These are phyloP conservation scores for Cyclotella atomus DNA, from an alignment of 108 stramenopile genomes.

Conservation along the genomic window DNA sequence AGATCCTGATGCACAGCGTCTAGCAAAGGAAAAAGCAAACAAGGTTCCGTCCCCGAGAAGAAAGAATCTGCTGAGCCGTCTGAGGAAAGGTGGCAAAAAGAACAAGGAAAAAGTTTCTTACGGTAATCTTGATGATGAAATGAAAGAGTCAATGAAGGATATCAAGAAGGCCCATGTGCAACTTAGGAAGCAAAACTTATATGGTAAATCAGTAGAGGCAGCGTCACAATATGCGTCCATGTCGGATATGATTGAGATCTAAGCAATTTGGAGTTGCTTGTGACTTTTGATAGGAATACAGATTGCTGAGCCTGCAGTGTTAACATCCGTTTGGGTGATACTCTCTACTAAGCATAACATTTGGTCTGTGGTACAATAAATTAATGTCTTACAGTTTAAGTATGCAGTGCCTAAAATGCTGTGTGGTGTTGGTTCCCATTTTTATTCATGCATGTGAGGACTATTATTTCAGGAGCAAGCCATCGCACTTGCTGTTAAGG, in stretches of 20 bases:
- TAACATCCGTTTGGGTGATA: neutral
- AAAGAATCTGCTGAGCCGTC: constrained; percentile 30
- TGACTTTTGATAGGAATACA: too few species aligned
- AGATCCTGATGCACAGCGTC: constrained; percentile 12
- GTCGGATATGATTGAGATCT: constrained; percentile 3
- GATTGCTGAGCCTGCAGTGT: neutral
- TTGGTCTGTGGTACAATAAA: too few species aligned
- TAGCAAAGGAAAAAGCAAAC: constrained; percentile 25
- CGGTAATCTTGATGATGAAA: constrained; percentile 36
- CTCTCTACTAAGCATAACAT: too few species aligned
- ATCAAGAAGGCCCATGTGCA: constrained; percentile 34
- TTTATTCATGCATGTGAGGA: too few species aligned
- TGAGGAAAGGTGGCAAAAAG: constrained; percentile 30
- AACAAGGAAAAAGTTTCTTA: constrained; percentile 27
- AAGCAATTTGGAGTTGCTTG: constrained; percentile 2
- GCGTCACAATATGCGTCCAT: constrained; percentile 22
- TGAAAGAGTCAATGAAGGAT: constrained; percentile 29
- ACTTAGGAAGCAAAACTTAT: constrained; percentile 27
- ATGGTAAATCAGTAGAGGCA: constrained; percentile 16
- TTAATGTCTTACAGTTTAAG: too few species aligned
- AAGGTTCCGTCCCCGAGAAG: constrained; percentile 35
- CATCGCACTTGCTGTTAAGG: too few species aligned
- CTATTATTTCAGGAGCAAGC: too few species aligned
- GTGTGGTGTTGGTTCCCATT: too few species aligned
- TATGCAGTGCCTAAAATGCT: too few species aligned